Conservation (phyloP, 805 yeast genomes). For the Lachancea cidri region DNA sequence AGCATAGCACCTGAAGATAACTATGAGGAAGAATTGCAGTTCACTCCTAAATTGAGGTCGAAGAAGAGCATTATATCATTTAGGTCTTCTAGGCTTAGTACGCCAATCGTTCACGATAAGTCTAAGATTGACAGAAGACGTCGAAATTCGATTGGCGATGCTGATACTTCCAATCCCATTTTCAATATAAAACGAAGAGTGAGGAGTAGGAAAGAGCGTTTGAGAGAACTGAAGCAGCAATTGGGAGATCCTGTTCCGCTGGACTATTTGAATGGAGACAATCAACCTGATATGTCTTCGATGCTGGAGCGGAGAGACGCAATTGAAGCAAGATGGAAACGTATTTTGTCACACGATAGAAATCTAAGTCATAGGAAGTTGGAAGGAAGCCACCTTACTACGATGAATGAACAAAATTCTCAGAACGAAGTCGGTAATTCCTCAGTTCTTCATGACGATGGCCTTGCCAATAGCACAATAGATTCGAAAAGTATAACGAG, state of each 20-base stretch:
- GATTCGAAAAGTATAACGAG: too few species aligned
- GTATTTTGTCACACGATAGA: slow-evolving; percentile 4
- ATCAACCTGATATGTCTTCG: not conserved
- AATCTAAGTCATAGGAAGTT: not conserved
- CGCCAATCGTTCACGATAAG: not conserved
- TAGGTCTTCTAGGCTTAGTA: slow-evolving; percentile 2
- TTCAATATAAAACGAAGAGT: not conserved
- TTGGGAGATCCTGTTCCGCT: slow-evolving; percentile 39
- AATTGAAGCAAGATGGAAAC: slow-evolving; percentile 9
- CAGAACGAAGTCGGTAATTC: too few species aligned
- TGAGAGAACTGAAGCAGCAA: slow-evolving; percentile 9
- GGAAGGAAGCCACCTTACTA: not conserved
- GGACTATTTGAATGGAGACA: slow-evolving; percentile 25
- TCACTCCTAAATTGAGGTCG: slow-evolving; percentile 23
- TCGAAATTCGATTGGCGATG: not conserved
- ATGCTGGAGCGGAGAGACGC: not conserved
- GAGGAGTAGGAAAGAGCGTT: slow-evolving; percentile 1
- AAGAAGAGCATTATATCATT: slow-evolving; percentile 14
- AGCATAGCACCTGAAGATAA: slow-evolving; percentile 13
- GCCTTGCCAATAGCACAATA: too few species aligned
- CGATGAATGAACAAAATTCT: too few species aligned
- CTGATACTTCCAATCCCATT: not conserved
- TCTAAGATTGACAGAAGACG: not conserved
- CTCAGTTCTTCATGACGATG: not conserved
- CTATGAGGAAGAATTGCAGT: slow-evolving; percentile 30